A percentile compares a stretch with the other conserved stretches of the same genome.
Conservation (phyloP, 1,284 basidiomycete genomes). For the Heterobasidion parviporum region DNA sequence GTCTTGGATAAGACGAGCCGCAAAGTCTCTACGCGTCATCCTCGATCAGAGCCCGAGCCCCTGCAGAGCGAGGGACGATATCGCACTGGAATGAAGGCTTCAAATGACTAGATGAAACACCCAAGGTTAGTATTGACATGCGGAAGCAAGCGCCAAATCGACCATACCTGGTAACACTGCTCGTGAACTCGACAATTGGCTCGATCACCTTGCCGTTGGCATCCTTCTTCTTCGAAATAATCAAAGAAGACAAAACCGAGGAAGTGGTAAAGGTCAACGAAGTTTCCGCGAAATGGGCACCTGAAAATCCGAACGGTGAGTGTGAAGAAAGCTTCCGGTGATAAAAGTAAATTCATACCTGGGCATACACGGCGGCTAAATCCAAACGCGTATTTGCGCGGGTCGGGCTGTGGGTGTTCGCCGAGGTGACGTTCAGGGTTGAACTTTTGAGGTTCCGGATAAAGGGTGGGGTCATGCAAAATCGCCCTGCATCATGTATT, state of each 20-base stretch:
- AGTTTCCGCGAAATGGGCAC: constrained; percentile 9
- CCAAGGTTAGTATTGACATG: neutral
- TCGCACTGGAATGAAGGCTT: neutral
- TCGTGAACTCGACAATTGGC: constrained; percentile 5
- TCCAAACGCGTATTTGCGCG: constrained; percentile 4
- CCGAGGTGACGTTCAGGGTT: constrained; percentile 10
- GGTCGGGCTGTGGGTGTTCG: neutral
- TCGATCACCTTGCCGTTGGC: constrained; percentile 9
- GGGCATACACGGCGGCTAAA: constrained; percentile 4
- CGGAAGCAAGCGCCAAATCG: neutral
- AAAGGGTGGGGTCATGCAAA: constrained; percentile 10
- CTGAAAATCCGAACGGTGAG: constrained; percentile 1
- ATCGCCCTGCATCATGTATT: constrained; percentile 5
- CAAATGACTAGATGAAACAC: neutral
- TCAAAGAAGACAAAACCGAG: constrained; percentile 6
- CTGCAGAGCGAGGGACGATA: neutral
- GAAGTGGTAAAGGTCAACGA: constrained; percentile 8
- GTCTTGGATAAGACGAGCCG: too few relatives aligned
- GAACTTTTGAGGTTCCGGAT: constrained; percentile 12
- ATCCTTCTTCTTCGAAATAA: constrained; percentile 9
- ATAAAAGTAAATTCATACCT: neutral
- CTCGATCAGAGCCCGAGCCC: too few relatives aligned
- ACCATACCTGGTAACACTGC: neutral
- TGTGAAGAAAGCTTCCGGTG: neutral
- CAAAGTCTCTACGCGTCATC: too few relatives aligned